phyloP scores from a whole-genome alignment of 345 rosid genomes.

The Carallia pectinifolia region DNA sequence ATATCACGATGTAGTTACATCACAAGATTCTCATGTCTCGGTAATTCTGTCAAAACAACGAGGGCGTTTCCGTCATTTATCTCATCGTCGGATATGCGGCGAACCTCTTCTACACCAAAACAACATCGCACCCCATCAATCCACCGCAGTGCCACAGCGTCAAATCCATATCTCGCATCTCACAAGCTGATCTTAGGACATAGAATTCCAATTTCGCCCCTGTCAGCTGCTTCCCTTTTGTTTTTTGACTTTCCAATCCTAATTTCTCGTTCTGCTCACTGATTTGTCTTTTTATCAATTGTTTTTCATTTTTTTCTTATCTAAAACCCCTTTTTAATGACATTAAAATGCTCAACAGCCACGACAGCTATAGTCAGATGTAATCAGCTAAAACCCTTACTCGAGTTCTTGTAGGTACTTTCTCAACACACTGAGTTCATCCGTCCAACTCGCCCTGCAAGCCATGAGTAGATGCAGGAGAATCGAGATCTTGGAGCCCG shows the following conservation, averaged over 20 bases:
- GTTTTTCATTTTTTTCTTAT: background rate
- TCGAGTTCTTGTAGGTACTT: background rate
- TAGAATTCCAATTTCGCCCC: constrained; percentile 16
- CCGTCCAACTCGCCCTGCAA: constrained; percentile 6
- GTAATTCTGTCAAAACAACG: background rate
- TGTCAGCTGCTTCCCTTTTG: background rate
- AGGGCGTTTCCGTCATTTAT: constrained; percentile 18
- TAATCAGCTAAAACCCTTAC: constrained; percentile 4
- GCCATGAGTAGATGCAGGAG: constrained; percentile 50
- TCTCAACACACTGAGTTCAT: constrained; percentile 26
- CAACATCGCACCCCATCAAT: background rate
- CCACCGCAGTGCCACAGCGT: background rate
- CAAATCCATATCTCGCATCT: background rate
- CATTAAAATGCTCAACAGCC: background rate
- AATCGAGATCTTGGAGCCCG: constrained; percentile 43
- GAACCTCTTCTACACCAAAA: background rate
- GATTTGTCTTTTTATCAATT: constrained; percentile 14
- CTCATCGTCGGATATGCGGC: constrained; percentile 4
- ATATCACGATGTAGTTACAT: constrained; percentile 18
- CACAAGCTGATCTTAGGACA: background rate
- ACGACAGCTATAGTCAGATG: too few species aligned
- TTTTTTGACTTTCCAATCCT: background rate
- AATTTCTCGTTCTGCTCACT: constrained; percentile 15
- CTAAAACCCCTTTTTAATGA: background rate
- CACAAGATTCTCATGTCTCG: constrained; percentile 24